These are phyloP conservation scores for Macrolepiota dolichaula DNA, from an alignment of 768 basidiomycete genomes.

Conservation along the genomic window DNA sequence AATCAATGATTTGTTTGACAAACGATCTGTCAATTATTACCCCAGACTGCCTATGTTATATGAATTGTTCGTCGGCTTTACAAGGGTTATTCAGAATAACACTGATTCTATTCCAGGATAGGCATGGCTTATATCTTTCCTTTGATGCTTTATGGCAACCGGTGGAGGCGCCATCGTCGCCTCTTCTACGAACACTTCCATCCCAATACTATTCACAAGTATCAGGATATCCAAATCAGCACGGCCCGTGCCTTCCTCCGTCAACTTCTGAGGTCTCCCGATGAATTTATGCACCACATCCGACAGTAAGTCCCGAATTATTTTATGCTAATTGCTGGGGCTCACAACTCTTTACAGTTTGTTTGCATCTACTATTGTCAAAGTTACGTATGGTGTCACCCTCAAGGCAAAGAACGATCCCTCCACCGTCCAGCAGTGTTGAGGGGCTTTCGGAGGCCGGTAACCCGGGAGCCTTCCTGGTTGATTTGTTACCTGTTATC, in stretches of 20 bases:
- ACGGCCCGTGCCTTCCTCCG: constrained; percentile 20
- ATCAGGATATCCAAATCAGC: constrained; percentile 21
- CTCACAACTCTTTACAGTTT: not conserved
- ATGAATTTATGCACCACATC: constrained; percentile 22
- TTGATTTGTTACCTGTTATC: constrained; percentile 22
- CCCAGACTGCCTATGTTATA: constrained; percentile 5
- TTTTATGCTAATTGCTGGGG: not conserved
- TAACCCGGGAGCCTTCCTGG: no score
- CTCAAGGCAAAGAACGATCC: not conserved
- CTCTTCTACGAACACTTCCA: constrained; percentile 22
- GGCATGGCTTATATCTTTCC: no score
- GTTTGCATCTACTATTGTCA: constrained; percentile 9
- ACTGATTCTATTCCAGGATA: no score
- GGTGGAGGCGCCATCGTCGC: constrained; percentile 25
- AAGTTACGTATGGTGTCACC: constrained; percentile 10
- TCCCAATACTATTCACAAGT: constrained; percentile 20
- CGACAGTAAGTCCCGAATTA: constrained; percentile 20
- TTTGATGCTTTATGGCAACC: constrained; percentile 22
- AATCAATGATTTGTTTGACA: constrained; percentile 15
- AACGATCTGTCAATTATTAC: constrained; percentile 14
- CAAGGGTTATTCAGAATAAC: no score
- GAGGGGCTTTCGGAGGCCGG: constrained; percentile 24
- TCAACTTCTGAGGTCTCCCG: constrained; percentile 18
- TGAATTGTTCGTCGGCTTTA: no score
- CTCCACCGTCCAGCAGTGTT: constrained; percentile 19